Evolutionary conservation across 441 rosid species (phyloP), one percentile per base, ranked within the genome.

Genomic region (Pelargonium cotyledonis): DNA sequence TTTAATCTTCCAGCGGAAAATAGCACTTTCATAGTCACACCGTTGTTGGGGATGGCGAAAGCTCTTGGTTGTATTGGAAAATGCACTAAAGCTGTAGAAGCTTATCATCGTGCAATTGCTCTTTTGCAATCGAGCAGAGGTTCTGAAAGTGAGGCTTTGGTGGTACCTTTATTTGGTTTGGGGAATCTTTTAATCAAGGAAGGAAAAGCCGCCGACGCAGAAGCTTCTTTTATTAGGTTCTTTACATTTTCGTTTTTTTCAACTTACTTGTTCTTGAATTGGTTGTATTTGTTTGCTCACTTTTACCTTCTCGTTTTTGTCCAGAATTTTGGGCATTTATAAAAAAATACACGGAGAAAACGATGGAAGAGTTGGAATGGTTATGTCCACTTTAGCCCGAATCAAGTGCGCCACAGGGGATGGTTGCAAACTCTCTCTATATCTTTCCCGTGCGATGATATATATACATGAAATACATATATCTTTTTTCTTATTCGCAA

Each of bases 331-430:
- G 46, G 81, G 79, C 72, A 91, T 91, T 75, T 86, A 90, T 75
- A 77, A 67, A 67, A 83, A 87, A 64, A 14, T 77, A 70, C 85
- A 89, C 67, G 97, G 95, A 68, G 84, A 85, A 75, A 82, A 77
- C 49, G 92, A 89, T 76, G 97, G 92, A 77, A 86, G 94, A 78
- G 85, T 83, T 78, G 96, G 93, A 60, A 80, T 87, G 83, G 96
- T 88, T 67, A 79, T 91, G 86, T 86, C 95, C 79, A 88, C 95
- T 40, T 79, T 93, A 60, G 97, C 91, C 66, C 89, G 79, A 80
- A 84, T 79, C 60, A 91, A 88, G 78, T 91, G 94, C 70, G 85
- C 91, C 29, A 81, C 84, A 79, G 97, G 97, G 88, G 58, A 67
- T 31, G 70, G 70, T 14, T 41, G 49, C 31, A 6, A 35, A 41